Percentiles rank a stretch among this genome's conserved stretches.
Evolutionary conservation across 352 stramenopile genomes (phyloP).

Genomic region (Globisporangium paroecandrum): DNA sequence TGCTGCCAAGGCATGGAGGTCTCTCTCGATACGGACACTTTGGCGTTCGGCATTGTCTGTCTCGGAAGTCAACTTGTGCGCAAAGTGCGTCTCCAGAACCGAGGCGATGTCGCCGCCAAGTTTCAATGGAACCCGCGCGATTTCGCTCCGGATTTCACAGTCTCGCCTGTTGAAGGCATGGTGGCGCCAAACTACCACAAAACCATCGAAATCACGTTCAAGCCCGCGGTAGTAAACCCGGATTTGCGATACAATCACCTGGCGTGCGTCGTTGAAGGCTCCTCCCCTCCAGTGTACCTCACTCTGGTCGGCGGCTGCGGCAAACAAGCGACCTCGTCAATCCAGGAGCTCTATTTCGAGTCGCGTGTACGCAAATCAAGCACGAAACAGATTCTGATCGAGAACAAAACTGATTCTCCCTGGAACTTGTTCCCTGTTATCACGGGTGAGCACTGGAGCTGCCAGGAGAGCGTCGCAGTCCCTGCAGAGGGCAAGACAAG

Average conservation of each 20-base stretch:
- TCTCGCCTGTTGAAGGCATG: slow-evolving; percentile 78
- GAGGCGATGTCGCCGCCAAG: slow-evolving; percentile 84
- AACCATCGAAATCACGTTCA: slow-evolving; percentile 89
- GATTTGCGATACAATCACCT: slow-evolving; percentile 89
- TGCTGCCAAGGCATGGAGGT: slow-evolving; percentile 91
- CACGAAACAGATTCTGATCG: slow-evolving; percentile 60
- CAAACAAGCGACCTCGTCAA: slow-evolving; percentile 82
- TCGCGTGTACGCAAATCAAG: slow-evolving; percentile 70
- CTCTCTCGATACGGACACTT: slow-evolving; percentile 80
- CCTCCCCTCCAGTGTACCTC: slow-evolving; percentile 45
- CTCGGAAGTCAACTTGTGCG: slow-evolving; percentile 80
- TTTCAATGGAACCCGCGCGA: slow-evolving; percentile 83
- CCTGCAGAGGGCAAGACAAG: slow-evolving; percentile 59
- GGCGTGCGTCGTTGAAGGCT: slow-evolving; percentile 60
- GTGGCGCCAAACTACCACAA: slow-evolving; percentile 85
- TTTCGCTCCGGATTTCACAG: slow-evolving; percentile 79
- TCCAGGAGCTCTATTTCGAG: slow-evolving; percentile 85
- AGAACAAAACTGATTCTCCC: slow-evolving; percentile 75
- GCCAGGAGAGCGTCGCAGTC: slow-evolving; percentile 78
- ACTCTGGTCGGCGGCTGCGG: slow-evolving; percentile 85
- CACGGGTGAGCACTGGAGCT: slow-evolving; percentile 85
- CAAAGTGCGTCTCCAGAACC: slow-evolving; percentile 88
- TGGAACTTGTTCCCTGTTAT: slow-evolving; percentile 89
- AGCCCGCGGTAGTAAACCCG: slow-evolving; percentile 63
- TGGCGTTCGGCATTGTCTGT: slow-evolving; percentile 90